Base-by-base conservation (phyloP, 768 basidiomycete species). In the Gloeostereum incarnatum region DNA sequence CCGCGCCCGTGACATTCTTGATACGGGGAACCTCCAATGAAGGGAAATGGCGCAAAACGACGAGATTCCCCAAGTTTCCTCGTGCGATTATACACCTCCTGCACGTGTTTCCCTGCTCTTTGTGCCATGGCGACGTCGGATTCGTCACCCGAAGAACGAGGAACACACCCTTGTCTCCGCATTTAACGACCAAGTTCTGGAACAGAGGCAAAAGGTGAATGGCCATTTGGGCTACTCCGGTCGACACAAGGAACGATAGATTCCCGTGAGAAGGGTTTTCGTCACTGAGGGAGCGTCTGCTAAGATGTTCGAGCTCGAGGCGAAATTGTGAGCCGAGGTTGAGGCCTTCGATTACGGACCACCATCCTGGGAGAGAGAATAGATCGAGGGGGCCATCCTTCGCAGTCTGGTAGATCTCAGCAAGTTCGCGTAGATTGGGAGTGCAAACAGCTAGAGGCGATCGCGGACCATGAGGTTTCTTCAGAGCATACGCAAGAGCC, bases 1-100 rank as follows among this genome's bases (percentile, higher is more conserved):
- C 93, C 1, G 88, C 92, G 1, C 94, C 94, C 0, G 93, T 97
- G 6, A 89, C 87, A 47, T 81, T 92, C 16, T 81, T 59, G 5
- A 75, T 47, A 3, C 43, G 50, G 7, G 72, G 58, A 11, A 63
- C 44, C 1, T 57, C 52, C 13, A 70, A 47, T 6, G 87, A 67
- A 8, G 86, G 75, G 54, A 83, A 90, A 53, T 92, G 84, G 29
- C 78, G 76, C 21, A 93, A 33, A 5, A 86, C 68, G 6, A 89
- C 52, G 3, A 71, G 58, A 40, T 74, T 70, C 6, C 63, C 61
- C 3, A 52, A 54, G 17, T 58, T 58, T 6, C 73, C 74, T 19
- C 61, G 69, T 16, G 67, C 68, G 11, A 85, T 60, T 21, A 86
- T 58, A 33, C 59, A 62, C 26, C 81, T 72, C 33, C 56, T 52